A percentile compares a stretch with the other conserved stretches of the same genome.
Evolutionary conservation across 495 filamentous ascomycete species (phyloP).

Genomic region (Tuber umbilicatum): DNA sequence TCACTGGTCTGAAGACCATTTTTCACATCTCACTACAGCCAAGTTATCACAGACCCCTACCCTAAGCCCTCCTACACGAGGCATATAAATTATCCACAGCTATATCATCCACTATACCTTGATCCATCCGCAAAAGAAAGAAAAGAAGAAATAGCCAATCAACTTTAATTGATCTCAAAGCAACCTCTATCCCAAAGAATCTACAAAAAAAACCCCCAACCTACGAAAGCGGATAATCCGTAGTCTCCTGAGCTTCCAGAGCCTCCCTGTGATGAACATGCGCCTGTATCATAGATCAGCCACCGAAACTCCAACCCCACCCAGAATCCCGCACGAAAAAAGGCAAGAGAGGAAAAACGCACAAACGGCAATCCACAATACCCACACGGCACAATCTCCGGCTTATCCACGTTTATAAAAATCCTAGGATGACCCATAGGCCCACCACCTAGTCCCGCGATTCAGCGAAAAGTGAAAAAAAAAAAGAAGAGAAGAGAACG

Average conservation of each 20-base stretch:
- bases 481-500: no score
- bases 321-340: not conserved
- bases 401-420: slow-evolving; percentile 97
- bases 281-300: slow-evolving; percentile 14
- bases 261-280: slow-evolving; percentile 39
- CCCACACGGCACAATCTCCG: slow-evolving; percentile 77
- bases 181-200: slow-evolving; percentile 1
- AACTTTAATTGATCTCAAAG: not conserved
- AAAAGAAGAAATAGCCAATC: not conserved
- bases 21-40: not conserved
- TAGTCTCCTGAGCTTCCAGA: slow-evolving; percentile 42
- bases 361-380: slow-evolving; percentile 97
- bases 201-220: not conserved
- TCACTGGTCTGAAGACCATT: not conserved
- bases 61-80: not conserved
- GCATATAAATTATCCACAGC: not conserved
- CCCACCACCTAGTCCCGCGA: slow-evolving; percentile 55
- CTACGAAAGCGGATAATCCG: slow-evolving; percentile 44
- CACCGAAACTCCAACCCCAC: not conserved
- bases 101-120: not conserved
- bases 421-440: slow-evolving; percentile 84
- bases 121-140: no score
- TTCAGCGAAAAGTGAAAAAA: not conserved
- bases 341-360: slow-evolving; percentile 44
- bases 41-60: not conserved